These are phyloP conservation scores for Cyberlindnera veronae DNA, from an alignment of 805 yeast species.

Conservation along the genomic window DNA sequence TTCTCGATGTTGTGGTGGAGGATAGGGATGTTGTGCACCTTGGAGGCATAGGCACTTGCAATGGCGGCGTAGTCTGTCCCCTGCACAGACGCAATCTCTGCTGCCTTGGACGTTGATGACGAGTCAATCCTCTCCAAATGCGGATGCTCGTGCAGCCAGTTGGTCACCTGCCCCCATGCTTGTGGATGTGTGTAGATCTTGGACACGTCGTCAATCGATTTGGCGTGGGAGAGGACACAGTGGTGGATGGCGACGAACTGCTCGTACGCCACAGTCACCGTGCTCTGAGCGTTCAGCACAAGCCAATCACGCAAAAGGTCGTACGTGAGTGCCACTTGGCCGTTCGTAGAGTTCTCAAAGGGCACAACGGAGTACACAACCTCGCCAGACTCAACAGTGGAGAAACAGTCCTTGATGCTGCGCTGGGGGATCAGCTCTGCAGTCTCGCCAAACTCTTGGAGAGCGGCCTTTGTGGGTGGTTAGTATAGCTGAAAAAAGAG, in stretches of 20 bases:
- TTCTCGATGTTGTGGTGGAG: slow-evolving; percentile 63
- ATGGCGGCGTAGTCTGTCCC: slow-evolving; percentile 59
- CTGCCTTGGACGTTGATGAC: slow-evolving; percentile 83
- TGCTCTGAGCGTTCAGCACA: slow-evolving; percentile 25
- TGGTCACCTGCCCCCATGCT: slow-evolving; percentile 90
- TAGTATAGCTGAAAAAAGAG: neutral
- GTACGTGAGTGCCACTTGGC: slow-evolving; percentile 83
- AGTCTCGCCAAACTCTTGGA: slow-evolving; percentile 46
- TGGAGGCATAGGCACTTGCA: slow-evolving; percentile 67
- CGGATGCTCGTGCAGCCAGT: slow-evolving; percentile 43
- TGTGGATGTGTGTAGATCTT: slow-evolving; percentile 91
- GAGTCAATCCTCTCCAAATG: slow-evolving; percentile 56
- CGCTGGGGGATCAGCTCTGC: slow-evolving; percentile 24
- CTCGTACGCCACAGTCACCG: slow-evolving; percentile 54
- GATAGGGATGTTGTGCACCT: slow-evolving; percentile 54
- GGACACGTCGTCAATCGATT: slow-evolving; percentile 41
- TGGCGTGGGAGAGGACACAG: slow-evolving; percentile 53
- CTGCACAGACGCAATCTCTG: slow-evolving; percentile 49
- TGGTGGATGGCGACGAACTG: slow-evolving; percentile 83
- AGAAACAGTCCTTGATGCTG: slow-evolving; percentile 56
- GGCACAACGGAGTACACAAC: slow-evolving; percentile 82
- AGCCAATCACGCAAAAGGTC: slow-evolving; percentile 75
- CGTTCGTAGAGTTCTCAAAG: slow-evolving; percentile 91
- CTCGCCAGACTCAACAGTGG: slow-evolving; percentile 37
- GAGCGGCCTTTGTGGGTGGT: slow-evolving; percentile 42